These are phyloP conservation scores for Lolium multiflorum DNA, from an alignment of 176 grass and related monocot species.

Conservation along the genomic window DNA sequence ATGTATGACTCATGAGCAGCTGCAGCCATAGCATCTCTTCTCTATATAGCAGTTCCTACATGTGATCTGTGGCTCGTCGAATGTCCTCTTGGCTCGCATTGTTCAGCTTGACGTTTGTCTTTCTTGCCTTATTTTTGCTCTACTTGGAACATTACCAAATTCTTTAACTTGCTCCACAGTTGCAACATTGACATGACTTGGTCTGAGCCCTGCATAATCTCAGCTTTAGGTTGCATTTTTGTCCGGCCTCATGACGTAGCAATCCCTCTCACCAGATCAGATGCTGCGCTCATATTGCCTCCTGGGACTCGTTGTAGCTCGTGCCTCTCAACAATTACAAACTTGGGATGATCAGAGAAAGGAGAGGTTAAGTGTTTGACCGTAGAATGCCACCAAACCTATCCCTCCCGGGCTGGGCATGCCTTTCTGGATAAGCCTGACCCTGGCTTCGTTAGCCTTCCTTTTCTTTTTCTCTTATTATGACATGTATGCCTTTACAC, in stretches of 20 bases:
- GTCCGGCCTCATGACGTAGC: no score
- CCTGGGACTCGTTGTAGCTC: no score
- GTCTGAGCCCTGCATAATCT: no score
- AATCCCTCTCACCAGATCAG: no score
- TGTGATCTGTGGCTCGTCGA: neutral
- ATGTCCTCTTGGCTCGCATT: neutral
- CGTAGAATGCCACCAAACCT: no score
- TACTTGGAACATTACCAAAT: neutral
- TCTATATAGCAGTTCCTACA: neutral
- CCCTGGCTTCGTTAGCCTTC: neutral
- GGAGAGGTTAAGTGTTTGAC: no score
- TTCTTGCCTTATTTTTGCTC: neutral
- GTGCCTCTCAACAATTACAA: no score
- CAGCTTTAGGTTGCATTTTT: no score
- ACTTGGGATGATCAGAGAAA: no score
- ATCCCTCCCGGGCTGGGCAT: no score
- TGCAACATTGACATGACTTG: neutral
- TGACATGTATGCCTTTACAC: neutral
- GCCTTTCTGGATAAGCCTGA: neutral
- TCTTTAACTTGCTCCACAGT: neutral
- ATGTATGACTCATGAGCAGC: neutral
- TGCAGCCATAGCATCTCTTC: neutral
- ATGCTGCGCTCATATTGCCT: no score
- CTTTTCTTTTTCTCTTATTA: neutral
- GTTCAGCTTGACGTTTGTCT: accelerated